Conservation (phyloP, 192 early-diverging fungal genomes). For the Tieghemiomyces parasiticus region DNA sequence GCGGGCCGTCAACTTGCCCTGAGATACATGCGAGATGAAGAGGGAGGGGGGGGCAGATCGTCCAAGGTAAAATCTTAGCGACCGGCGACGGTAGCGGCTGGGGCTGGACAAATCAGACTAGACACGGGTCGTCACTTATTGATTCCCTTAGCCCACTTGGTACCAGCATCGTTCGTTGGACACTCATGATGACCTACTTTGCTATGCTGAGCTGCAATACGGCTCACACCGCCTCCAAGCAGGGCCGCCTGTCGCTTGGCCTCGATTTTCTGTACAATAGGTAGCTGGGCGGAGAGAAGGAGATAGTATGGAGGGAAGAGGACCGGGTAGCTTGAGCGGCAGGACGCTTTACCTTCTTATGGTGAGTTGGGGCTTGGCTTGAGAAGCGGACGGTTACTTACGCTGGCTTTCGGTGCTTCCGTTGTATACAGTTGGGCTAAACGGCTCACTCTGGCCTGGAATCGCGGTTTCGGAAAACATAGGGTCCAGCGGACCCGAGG, state of each 20-base stretch:
- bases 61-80: not conserved
- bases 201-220: slow-evolving; percentile 69
- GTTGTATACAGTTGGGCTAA: not conserved
- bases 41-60: not conserved
- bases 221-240: slow-evolving; percentile 63
- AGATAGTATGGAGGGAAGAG: not conserved
- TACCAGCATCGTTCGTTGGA: too few species aligned
- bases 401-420: not conserved
- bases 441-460: too few species aligned
- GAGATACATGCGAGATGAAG: slow-evolving; percentile 1
- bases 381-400: not conserved
- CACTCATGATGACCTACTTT: too few species aligned
- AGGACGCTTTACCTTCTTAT: not conserved
- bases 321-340: not conserved
- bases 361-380: not conserved
- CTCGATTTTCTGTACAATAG: slow-evolving; percentile 23
- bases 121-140: too few species aligned
- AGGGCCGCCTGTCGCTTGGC: slow-evolving; percentile 54
- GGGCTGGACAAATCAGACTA: not conserved
- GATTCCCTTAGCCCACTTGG: too few species aligned
- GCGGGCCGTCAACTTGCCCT: slow-evolving; percentile 88
- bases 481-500: too few species aligned
- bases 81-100: not conserved
- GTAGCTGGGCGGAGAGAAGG: not conserved
- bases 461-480: too few species aligned